Base-by-base conservation (phyloP, 2,329 filamentous ascomycete species). In the Pyricularia sp. region DNA sequence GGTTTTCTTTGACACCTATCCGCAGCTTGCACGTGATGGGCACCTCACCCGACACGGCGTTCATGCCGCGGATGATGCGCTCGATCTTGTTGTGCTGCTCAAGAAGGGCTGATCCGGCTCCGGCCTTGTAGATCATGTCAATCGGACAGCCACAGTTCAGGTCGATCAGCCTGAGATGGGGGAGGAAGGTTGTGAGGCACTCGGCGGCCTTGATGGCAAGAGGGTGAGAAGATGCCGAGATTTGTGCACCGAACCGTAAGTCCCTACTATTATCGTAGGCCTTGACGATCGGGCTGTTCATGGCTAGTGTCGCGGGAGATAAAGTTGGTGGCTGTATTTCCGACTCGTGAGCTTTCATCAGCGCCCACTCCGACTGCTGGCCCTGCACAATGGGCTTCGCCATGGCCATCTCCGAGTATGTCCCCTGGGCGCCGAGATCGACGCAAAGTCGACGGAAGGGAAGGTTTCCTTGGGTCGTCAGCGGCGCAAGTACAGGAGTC, bases 371-470 rank as follows among this genome's bases (percentile, higher is more conserved):
- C 1, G 90, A 85, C 79, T 94, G 96, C 72, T 91, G 88, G 50
- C 95, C 95, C 78, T 97, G 93, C 6, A 99, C 85, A 61, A 99
- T 81, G 11, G 94, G 94, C 78, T 97, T 82, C 31, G 92, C 90
- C 86, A 99, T 92, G 4, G 94, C 95, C 95, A 99, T 99, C 79
- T 99, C 95, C 0, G 94, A 98, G 82, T 97, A 99, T 0, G 95
- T 99, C 66, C 97, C 84, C 76, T 97, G 91, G 31, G 93, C 94
- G 50, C 95, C 95, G 28, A 98, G 85, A 69, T 94, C 91, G 14
- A 93, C 90, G 75, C 94, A 97, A 33, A 99, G 86, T 66, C 95
- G 88, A 69, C 95, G 90, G 82, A 97, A 99, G 0, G 95, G 95
- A 65, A 98, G 84, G 75, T 99, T 99, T 64, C 95, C 95, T 80